A percentile compares a stretch with the other conserved stretches of the same genome.
Conservation (phyloP, 331 rosid genomes). For the Spiraea crenata region DNA sequence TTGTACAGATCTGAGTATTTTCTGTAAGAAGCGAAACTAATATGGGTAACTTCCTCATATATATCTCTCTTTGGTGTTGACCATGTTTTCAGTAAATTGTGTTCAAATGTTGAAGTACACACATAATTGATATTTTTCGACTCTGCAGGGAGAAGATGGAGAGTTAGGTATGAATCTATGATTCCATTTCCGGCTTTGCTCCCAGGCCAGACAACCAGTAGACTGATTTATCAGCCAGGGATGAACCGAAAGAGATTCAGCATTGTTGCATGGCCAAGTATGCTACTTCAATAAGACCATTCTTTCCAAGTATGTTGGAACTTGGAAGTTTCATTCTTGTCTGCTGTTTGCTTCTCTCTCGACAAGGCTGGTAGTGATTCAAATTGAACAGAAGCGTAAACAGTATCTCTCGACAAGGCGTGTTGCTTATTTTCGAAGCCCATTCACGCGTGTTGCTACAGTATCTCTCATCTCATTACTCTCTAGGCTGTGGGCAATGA, state of each 20-base stretch:
- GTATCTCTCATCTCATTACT: no score
- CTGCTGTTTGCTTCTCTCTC: no score
- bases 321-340: no score
- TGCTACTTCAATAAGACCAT: no score
- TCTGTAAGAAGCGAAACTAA: constrained; percentile 68
- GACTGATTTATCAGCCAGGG: constrained; percentile 71
- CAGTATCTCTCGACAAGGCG: no score
- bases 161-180: constrained; percentile 78
- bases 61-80: background rate
- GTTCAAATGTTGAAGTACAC: background rate
- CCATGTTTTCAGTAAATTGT: background rate
- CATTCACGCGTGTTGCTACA: no score
- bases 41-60: constrained; percentile 45
- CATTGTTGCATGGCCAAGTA: background rate
- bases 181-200: constrained; percentile 85
- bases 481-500: no score
- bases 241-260: constrained; percentile 67
- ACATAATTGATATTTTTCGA: background rate
- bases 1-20: constrained; percentile 59
- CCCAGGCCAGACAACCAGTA: constrained; percentile 75
- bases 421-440: no score
- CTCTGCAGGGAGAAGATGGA: constrained; percentile 71
- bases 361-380: no score
- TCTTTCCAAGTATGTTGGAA: no score
- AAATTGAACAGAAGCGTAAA: no score